A percentile compares a stretch with the other conserved stretches of the same genome.
These are phyloP conservation scores for Colletotrichum salicis DNA, from an alignment of 2,329 filamentous ascomycete species.

Conservation along the genomic window DNA sequence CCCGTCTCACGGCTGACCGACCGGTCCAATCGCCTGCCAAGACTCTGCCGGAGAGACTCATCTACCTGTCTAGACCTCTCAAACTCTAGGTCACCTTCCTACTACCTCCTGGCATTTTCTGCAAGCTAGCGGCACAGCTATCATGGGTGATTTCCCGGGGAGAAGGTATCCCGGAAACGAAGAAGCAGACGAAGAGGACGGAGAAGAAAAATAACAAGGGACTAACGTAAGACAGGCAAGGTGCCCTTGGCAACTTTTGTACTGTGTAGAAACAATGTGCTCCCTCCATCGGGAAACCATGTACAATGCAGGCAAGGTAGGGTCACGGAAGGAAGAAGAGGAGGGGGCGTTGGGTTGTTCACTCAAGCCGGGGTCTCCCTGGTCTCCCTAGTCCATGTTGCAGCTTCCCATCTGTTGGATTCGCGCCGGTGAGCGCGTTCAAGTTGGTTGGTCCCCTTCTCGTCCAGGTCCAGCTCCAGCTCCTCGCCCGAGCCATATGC, in stretches of 20 bases:
- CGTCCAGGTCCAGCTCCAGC: neutral
- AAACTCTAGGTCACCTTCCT: neutral
- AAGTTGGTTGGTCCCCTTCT: conserved; percentile 21
- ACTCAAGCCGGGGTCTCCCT: neutral
- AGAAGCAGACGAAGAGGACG: neutral
- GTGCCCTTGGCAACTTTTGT: neutral
- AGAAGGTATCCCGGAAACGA: conserved; percentile 9
- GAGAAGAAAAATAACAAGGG: neutral
- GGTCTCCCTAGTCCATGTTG: conserved; percentile 1
- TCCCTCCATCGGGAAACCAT: neutral
- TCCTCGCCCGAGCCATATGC: conserved; percentile 3
- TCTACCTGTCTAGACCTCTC: neutral
- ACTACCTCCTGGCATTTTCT: conserved; percentile 3
- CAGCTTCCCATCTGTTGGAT: conserved; percentile 30
- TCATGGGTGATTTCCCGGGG: conserved; percentile 19
- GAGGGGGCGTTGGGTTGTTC: neutral
- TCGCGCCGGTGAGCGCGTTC: conserved; percentile 15
- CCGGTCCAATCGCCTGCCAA: conserved; percentile 19
- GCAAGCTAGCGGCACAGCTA: conserved; percentile 23
- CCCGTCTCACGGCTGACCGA: conserved; percentile 15
- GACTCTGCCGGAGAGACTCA: neutral
- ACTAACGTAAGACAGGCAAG: conserved; percentile 5
- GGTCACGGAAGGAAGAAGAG: conserved; percentile 24
- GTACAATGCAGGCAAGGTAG: neutral
- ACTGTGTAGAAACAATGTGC: neutral